phyloP scores from a whole-genome alignment of 2,329 filamentous ascomycete species.

The Epichloe amarillans region DNA sequence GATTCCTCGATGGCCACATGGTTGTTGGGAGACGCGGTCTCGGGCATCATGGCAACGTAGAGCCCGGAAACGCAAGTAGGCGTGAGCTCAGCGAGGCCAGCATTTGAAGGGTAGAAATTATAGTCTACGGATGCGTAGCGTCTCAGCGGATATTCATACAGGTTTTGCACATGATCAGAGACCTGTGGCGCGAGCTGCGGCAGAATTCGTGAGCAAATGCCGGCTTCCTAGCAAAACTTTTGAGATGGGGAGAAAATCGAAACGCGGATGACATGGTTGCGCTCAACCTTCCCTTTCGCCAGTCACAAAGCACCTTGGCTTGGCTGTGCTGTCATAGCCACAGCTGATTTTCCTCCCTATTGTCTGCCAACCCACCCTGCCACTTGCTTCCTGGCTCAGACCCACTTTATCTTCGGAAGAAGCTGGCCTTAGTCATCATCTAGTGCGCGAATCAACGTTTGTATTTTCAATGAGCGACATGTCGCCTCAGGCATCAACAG shows the following conservation, averaged over 20 bases:
- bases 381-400: background rate
- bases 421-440: background rate
- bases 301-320: background rate
- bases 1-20: constrained; percentile 19
- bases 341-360: background rate
- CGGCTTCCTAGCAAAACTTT: constrained; percentile 39
- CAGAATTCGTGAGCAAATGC: constrained; percentile 29
- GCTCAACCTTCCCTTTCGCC: background rate
- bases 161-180: constrained; percentile 43
- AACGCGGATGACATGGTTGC: constrained; percentile 6
- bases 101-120: constrained; percentile 45
- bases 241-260: constrained; percentile 21
- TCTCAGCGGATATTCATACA: constrained; percentile 30
- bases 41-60: constrained; percentile 41
- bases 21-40: constrained; percentile 43
- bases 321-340: background rate
- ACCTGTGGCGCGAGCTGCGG: constrained; percentile 31
- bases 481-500: constrained; percentile 22
- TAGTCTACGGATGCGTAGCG: constrained; percentile 38
- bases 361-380: background rate
- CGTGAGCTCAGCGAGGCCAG: constrained; percentile 41
- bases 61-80: constrained; percentile 29
- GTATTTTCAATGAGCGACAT: background rate
- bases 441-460: background rate
- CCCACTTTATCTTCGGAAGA: background rate